Base-by-base conservation (phyloP, 1,284 basidiomycete species). In the Wallemia ichthyophaga region DNA sequence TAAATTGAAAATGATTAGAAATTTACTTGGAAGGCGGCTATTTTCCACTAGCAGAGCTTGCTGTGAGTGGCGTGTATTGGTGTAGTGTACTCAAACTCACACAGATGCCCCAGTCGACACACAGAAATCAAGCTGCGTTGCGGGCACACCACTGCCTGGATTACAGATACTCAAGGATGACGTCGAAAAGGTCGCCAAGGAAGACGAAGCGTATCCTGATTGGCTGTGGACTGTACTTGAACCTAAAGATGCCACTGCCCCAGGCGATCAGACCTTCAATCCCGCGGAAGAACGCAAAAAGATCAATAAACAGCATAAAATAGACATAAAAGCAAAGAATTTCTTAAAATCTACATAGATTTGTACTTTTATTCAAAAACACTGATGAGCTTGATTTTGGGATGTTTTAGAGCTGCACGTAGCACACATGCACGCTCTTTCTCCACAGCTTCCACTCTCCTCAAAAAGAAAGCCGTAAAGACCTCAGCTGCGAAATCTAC, bases 281-380 rank as follows among this genome's bases (percentile, higher is more conserved):
- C 24, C 55, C 3, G 55, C 27, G 3, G 24, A 25, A 24, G 55
- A 56, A 24, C 24, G 27, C 17, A 56, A 56, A 24, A 56, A 56
- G 19, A 26, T 56, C 17, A 56, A 27, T 15, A 27, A 25, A 24
- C 24, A 56, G 25, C 24, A 56, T 27, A 25, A 27, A 24, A 24
- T 27, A 9, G 55, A 56, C 23, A 56, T 56, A 7, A 56, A 56
- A 27, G 55, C 55, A 27, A 56, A 56, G 25, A 56, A 56, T 27
- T 56, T 56, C 55, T 27, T 56, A 24, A 56, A 56, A 27, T 25
- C 55, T 11, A 56, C 55, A 13, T 56, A 56, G 55, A 56, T 11
- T 25, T 56, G 9, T 56, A 48, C 37, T 5, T 11, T 15, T 17
- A 31, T 31, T 31, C 28, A 31, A 7, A 48, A 48, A 48, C 37